Percentiles rank a stretch among this genome's conserved stretches.
Conservation (phyloP, 257 asterid genomes). For the Nicotiana tomentosiformis region DNA sequence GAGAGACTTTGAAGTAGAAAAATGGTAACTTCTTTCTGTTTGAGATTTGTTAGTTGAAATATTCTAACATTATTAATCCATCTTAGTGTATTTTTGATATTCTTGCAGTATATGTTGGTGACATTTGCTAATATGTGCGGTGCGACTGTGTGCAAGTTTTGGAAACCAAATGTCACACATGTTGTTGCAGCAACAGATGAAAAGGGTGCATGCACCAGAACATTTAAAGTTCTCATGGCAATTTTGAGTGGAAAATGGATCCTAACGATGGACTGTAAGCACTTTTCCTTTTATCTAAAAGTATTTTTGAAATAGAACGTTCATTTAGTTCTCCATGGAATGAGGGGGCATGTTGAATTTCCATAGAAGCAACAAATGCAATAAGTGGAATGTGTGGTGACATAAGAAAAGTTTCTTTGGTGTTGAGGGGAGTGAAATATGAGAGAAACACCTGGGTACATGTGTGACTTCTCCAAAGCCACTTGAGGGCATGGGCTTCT, state of each 20-base stretch:
- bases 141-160: conserved; percentile 59
- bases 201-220: conserved; percentile 76
- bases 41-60: not conserved
- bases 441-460: not conserved
- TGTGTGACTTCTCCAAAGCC: not conserved
- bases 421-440: not conserved
- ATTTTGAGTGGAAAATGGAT: conserved; percentile 83
- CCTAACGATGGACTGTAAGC: conserved; percentile 75
- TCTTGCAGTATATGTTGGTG: conserved; percentile 46
- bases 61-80: not conserved
- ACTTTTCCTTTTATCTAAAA: not conserved
- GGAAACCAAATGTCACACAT: conserved; percentile 77
- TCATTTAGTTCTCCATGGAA: not conserved
- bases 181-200: conserved; percentile 77
- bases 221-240: conserved; percentile 86
- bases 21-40: not conserved
- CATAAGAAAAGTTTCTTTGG: not conserved
- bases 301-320: not conserved
- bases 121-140: conserved; percentile 56
- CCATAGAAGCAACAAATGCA: not conserved
- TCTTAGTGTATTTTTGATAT: conserved; percentile 13
- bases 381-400: not conserved
- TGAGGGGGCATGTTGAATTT: not conserved
- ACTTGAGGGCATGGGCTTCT: not conserved
- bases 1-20: not conserved